phyloP scores from a whole-genome alignment of 768 basidiomycete genomes.

The Galerina marginata region DNA sequence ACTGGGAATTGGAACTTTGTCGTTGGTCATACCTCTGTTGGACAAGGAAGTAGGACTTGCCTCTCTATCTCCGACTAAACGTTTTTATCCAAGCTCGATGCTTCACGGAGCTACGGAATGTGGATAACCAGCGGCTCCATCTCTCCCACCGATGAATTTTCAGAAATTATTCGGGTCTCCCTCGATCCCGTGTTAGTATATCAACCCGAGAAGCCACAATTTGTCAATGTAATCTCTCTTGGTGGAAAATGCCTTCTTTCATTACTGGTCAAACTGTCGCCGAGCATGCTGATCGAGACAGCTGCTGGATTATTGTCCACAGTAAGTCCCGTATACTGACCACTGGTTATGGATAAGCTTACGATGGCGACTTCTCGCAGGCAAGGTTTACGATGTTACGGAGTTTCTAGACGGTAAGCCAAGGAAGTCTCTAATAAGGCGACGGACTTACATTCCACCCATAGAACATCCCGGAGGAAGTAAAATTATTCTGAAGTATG shows the following conservation, averaged over 20 bases:
- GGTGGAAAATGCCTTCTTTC: conserved; percentile 31
- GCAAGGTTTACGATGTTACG: conserved; percentile 80
- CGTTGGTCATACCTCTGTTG: neutral
- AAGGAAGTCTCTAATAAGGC: neutral
- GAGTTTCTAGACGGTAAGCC: conserved; percentile 71
- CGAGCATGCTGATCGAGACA: conserved; percentile 36
- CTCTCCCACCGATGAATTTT: conserved; percentile 10
- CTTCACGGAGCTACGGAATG: conserved; percentile 20
- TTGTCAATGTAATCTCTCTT: neutral
- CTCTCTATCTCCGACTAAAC: conserved; percentile 38
- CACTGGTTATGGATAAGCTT: neutral
- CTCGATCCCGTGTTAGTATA: conserved; percentile 26
- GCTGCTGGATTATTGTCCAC: conserved; percentile 76
- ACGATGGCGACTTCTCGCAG: conserved; percentile 33
- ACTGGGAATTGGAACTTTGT: neutral
- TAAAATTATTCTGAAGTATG: conserved; percentile 86
- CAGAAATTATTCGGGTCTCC: conserved; percentile 16
- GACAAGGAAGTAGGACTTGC: conserved; percentile 27
- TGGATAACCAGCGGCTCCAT: conserved; percentile 17
- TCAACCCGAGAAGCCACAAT: conserved; percentile 11
- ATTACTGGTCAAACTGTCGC: conserved; percentile 36
- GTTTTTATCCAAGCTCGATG: neutral
- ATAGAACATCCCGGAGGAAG: conserved; percentile 83
- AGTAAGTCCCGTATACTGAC: conserved; percentile 43
- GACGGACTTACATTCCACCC: neutral